Base-by-base conservation (phyloP, 2,329 filamentous ascomycete species). In the Fusarium lyarnte region DNA sequence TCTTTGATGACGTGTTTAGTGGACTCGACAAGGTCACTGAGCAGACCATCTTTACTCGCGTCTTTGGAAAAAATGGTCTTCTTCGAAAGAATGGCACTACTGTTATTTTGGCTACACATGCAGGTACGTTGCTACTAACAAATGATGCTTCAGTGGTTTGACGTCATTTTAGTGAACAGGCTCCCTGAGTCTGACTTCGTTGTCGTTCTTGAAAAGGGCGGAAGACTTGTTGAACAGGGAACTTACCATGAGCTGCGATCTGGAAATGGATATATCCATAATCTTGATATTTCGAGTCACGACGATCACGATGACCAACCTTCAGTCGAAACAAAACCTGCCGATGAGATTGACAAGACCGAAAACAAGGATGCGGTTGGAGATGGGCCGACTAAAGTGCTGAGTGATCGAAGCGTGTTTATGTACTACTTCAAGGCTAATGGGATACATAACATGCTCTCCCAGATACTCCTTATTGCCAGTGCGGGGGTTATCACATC, bases 171-270 rank as follows among this genome's bases (percentile, higher is more conserved):
- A 79, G 78, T 79, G 21, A 76, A 80, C 33, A 70, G 73, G 6
- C 72, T 87, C 2, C 82, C 84, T 0, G 76, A 78, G 1, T 83
- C 85, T 4, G 82, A 87, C 47, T 80, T 84, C 41, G 81, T 88
- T 12, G 80, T 87, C 57, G 83, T 81, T 1, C 79, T 88, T 1
- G 80, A 80, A 4, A 67, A 69, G 14, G 77, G 82, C 5, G 84
- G 85, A 0, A 79, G 72, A 4, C 73, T 87, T 21, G 64, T 82
- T 3, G 84, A 87, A 35, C 82, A 87, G 60, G 79, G 79, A 6
- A 79, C 74, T 1, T 87, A 84, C 47, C 55, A 77, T 10, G 72
- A 82, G 10, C 78, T 87, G 2, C 75, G 81, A 49, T 74, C 72
- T 1, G 77, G 77, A n/a, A 74, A 78, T 5, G 80, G 80, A 29